These are phyloP conservation scores for Fomitopsis pinicola DNA, from an alignment of 1,284 basidiomycete species.

Conservation along the genomic window DNA sequence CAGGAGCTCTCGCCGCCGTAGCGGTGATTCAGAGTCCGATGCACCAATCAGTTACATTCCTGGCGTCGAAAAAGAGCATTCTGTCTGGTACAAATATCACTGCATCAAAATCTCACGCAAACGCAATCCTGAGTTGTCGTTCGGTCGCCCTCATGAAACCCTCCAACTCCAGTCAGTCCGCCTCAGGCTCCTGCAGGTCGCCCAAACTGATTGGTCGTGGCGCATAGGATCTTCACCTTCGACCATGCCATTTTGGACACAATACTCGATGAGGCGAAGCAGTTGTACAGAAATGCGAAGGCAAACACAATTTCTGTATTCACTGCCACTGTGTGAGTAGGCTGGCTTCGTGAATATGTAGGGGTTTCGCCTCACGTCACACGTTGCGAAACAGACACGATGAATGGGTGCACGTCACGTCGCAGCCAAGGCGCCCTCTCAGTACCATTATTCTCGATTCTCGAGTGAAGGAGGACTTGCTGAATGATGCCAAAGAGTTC, in stretches of 20 bases:
- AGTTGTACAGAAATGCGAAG: not conserved
- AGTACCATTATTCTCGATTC: slow-evolving; percentile 65
- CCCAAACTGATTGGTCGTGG: not conserved
- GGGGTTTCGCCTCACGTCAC: not conserved
- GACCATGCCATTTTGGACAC: not conserved
- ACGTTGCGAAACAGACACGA: slow-evolving; percentile 4
- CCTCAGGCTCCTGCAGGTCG: no score
- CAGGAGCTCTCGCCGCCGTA: not conserved
- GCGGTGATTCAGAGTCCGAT: not conserved
- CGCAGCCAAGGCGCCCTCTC: slow-evolving; percentile 58
- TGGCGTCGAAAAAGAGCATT: not conserved
- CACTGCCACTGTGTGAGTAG: not conserved
- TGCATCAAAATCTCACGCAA: not conserved
- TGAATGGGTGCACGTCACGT: slow-evolving; percentile 50
- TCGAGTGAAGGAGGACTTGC: slow-evolving; percentile 56
- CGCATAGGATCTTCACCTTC: not conserved
- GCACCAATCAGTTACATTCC: not conserved
- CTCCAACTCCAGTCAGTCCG: not conserved
- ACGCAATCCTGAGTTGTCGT: not conserved
- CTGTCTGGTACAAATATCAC: not conserved
- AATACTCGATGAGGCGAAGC: not conserved
- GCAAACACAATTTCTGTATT: not conserved
- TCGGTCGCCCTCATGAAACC: not conserved
- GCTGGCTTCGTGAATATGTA: not conserved
- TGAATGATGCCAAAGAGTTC: slow-evolving; percentile 68